A percentile compares a stretch with the other conserved stretches of the same genome.
Evolutionary conservation across 2,329 filamentous ascomycete species (phyloP).

Genomic region (Colletotrichum abscissum): DNA sequence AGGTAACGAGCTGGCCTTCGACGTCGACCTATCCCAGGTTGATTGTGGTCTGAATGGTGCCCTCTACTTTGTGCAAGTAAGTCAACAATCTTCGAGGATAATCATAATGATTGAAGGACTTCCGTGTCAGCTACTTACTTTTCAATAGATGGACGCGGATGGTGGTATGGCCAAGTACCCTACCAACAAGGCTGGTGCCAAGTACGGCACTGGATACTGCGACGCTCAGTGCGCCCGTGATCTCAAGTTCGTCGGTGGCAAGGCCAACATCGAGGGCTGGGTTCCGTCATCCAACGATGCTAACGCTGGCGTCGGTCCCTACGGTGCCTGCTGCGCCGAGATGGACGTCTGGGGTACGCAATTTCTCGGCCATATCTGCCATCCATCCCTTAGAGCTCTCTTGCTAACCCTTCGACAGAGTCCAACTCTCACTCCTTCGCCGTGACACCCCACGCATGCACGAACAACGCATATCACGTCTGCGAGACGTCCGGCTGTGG

Average conservation of each 20-base stretch:
- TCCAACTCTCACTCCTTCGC: slow-evolving; percentile 68
- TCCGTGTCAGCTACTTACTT: neutral
- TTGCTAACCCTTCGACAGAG: slow-evolving; percentile 36
- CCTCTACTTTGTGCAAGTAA: slow-evolving; percentile 64
- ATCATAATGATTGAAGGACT: neutral
- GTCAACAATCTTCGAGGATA: slow-evolving; percentile 37
- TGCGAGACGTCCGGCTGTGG: slow-evolving; percentile 53
- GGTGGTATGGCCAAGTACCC: slow-evolving; percentile 58
- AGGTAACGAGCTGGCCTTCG: slow-evolving; percentile 72
- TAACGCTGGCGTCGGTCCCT: slow-evolving; percentile 59
- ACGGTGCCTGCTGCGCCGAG: slow-evolving; percentile 67
- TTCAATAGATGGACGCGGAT: slow-evolving; percentile 58
- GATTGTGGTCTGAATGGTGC: slow-evolving; percentile 76
- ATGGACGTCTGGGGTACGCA: slow-evolving; percentile 69
- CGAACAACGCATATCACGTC: slow-evolving; percentile 52
- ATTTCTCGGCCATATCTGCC: neutral
- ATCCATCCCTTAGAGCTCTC: neutral
- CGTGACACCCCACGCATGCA: slow-evolving; percentile 68
- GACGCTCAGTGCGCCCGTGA: slow-evolving; percentile 58
- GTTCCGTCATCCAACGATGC: slow-evolving; percentile 60
- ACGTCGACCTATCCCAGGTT: slow-evolving; percentile 73
- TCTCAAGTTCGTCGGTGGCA: slow-evolving; percentile 62
- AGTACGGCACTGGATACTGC: slow-evolving; percentile 67
- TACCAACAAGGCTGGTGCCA: slow-evolving; percentile 57
- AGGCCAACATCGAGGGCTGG: slow-evolving; percentile 57